Conservation (phyloP, 1,139 yeast genomes). For the Wickerhamomyces sp. region DNA sequence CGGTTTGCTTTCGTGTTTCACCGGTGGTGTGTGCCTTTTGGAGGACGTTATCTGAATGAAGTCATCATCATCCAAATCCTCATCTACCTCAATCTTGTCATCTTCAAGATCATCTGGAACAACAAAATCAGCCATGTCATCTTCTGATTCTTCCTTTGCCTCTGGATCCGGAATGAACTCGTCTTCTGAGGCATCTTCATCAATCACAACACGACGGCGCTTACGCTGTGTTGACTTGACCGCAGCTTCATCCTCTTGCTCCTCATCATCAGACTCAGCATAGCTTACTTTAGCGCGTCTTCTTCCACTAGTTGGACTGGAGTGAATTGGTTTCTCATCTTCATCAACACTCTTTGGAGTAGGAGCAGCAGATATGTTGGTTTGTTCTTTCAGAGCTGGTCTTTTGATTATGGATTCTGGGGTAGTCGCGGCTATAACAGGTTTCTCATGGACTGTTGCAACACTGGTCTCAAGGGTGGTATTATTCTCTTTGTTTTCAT, state of each 20-base stretch:
- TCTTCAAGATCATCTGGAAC: conserved; percentile 25
- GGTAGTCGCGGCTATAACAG: neutral
- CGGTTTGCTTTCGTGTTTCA: conserved; percentile 7
- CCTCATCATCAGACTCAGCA: conserved; percentile 33
- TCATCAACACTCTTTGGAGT: neutral
- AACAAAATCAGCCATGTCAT: conserved; percentile 27
- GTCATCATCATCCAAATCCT: conserved; percentile 24
- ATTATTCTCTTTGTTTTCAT: conserved; percentile 3
- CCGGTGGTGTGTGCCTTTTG: conserved; percentile 8
- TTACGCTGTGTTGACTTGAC: conserved; percentile 19
- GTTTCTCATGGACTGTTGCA: neutral
- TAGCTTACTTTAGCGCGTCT: conserved; percentile 28
- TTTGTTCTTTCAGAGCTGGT: conserved; percentile 12
- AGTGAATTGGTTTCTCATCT: conserved; percentile 5
- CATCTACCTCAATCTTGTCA: conserved; percentile 5
- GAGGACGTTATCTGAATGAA: conserved; percentile 21
- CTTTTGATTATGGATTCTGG: conserved; percentile 13
- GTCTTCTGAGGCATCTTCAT: conserved; percentile 24
- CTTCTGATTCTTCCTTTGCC: conserved; percentile 20
- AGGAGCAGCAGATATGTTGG: neutral
- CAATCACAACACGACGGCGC: conserved; percentile 24
- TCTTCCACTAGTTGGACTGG: conserved; percentile 19
- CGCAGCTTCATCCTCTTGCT: conserved; percentile 27
- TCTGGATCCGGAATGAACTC: conserved; percentile 26
- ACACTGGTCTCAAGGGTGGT: conserved; percentile 3